These are phyloP conservation scores for Hyaloperonospora brassicae DNA, from an alignment of 352 stramenopile genomes.

Conservation along the genomic window DNA sequence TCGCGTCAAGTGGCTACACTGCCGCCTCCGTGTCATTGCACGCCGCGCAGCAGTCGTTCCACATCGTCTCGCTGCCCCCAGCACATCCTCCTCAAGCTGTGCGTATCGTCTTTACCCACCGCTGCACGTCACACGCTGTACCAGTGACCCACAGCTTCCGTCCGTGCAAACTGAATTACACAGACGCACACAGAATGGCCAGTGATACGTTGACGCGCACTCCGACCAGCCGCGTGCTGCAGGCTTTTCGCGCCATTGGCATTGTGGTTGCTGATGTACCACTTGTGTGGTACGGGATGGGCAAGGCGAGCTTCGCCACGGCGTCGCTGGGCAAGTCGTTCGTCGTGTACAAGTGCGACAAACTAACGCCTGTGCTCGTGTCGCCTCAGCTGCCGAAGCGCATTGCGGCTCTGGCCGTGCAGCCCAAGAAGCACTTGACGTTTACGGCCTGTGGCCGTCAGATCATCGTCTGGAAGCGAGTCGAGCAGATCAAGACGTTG, in stretches of 20 bases:
- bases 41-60: conserved; percentile 6
- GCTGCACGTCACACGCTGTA: conserved; percentile 10
- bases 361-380: conserved; percentile 78
- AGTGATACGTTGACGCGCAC: conserved; percentile 36
- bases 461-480: conserved; percentile 67
- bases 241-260: conserved; percentile 87
- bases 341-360: conserved; percentile 88
- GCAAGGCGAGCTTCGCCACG: conserved; percentile 83
- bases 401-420: conserved; percentile 55
- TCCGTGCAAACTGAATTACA: conserved; percentile 8
- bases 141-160: neutral
- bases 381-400: conserved; percentile 75
- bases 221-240: conserved; percentile 68
- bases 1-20: conserved; percentile 9
- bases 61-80: neutral
- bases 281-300: conserved; percentile 83
- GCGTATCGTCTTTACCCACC: conserved; percentile 1
- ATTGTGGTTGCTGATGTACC: conserved; percentile 82
- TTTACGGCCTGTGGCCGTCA: conserved; percentile 67
- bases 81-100: conserved; percentile 6
- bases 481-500: conserved; percentile 47
- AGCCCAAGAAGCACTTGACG: conserved; percentile 64
- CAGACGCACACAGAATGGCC: conserved; percentile 7
- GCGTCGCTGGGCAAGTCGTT: conserved; percentile 87
- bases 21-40: conserved; percentile 1